These are phyloP conservation scores for Saccharomycopsis sp. DNA, from an alignment of 805 yeast genomes.

Conservation along the genomic window DNA sequence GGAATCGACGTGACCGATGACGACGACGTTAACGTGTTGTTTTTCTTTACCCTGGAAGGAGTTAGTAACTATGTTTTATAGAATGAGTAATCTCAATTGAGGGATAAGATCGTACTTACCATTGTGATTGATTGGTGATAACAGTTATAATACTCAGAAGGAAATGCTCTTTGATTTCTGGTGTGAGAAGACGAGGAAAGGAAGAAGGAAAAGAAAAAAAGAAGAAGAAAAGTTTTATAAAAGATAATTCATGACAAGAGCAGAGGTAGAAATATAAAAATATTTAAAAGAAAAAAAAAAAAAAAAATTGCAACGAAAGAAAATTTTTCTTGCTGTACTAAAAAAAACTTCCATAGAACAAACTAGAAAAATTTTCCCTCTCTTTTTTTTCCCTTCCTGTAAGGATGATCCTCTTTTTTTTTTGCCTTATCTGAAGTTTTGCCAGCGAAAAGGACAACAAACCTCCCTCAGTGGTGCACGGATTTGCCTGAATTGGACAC, in stretches of 20 bases:
- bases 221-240: constrained; percentile 12
- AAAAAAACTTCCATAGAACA: background rate
- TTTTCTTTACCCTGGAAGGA: constrained; percentile 83
- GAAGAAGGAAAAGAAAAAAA: constrained; percentile 12
- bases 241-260: constrained; percentile 2
- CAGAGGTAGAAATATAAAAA: background rate
- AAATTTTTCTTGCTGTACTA: background rate
- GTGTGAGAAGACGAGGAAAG: constrained; percentile 29
- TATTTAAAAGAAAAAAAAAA: constrained; percentile 6
- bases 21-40: constrained; percentile 99
- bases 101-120: no score
- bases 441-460: background rate
- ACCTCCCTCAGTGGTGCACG: background rate
- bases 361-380: background rate
- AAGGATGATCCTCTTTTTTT: no score
- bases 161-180: constrained; percentile 32
- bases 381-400: background rate
- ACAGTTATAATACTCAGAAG: constrained; percentile 27
- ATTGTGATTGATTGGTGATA: constrained; percentile 18
- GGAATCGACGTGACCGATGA: constrained; percentile 99
- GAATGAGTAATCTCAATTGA: no score
- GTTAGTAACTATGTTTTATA: constrained; percentile 21
- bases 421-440: no score
- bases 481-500: background rate
- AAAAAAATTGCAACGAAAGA: constrained; percentile 16